phyloP scores from a whole-genome alignment of 805 yeast species.

The Blastobotrys chiropterorum region DNA sequence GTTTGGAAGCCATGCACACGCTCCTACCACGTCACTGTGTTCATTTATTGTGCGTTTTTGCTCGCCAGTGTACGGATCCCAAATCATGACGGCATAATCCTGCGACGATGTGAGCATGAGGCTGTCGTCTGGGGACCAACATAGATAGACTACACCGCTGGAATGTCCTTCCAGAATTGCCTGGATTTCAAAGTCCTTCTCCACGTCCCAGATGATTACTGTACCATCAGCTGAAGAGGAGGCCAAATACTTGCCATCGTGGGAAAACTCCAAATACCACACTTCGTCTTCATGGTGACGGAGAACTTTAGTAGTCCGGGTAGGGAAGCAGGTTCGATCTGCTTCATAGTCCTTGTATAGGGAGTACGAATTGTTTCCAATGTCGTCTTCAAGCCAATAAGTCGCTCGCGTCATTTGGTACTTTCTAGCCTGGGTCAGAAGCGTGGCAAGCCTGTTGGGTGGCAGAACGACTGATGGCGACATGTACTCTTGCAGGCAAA shows the following conservation, averaged over 20 bases:
- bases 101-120: constrained; percentile 64
- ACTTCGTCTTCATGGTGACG: constrained; percentile 62
- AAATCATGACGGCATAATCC: constrained; percentile 63
- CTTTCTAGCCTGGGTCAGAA: constrained; percentile 46
- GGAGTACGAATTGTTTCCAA: constrained; percentile 22
- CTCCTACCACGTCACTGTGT: constrained; percentile 32
- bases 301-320: constrained; percentile 40
- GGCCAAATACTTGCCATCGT: constrained; percentile 70
- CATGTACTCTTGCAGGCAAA: constrained; percentile 40
- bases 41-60: constrained; percentile 19
- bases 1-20: constrained; percentile 67
- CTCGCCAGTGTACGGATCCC: constrained; percentile 48
- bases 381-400: constrained; percentile 12
- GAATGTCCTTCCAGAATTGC: constrained; percentile 25
- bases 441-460: constrained; percentile 42
- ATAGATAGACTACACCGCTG: constrained; percentile 44
- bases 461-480: constrained; percentile 52
- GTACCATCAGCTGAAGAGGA: constrained; percentile 66
- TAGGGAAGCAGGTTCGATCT: constrained; percentile 23
- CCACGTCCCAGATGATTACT: constrained; percentile 60
- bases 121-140: constrained; percentile 72
- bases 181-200: constrained; percentile 29
- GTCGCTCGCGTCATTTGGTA: constrained; percentile 38
- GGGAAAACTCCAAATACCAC: constrained; percentile 77
- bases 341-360: constrained; percentile 35